phyloP scores from a whole-genome alignment of 495 filamentous ascomycete genomes.

The Annulohypoxylon nitens region DNA sequence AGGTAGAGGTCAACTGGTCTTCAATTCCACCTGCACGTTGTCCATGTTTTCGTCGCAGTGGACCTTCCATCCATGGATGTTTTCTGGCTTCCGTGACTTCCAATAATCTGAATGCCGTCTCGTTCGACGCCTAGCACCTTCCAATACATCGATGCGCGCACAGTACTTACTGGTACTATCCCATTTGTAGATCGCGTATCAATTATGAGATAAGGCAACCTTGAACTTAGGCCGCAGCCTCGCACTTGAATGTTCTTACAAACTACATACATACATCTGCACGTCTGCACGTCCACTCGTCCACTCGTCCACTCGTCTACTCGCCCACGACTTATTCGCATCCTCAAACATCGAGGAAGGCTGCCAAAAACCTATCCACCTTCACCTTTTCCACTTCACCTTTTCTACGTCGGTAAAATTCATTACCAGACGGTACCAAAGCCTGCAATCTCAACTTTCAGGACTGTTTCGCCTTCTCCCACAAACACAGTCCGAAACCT shows the following conservation, averaged over 20 bases:
- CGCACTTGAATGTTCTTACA: not conserved
- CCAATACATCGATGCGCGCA: not conserved
- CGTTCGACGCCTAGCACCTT: no score
- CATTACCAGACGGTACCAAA: not conserved
- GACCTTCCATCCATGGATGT: not conserved
- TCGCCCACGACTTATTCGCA: no score
- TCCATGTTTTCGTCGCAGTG: not conserved
- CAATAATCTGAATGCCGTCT: no score
- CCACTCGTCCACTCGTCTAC: no score
- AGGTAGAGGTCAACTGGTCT: no score
- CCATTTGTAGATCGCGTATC: not conserved
- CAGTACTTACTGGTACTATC: not conserved
- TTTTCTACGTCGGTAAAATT: not conserved
- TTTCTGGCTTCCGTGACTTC: not conserved
- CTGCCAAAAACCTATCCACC: not conserved
- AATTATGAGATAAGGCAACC: slow-evolving; percentile 9
- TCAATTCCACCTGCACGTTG: not conserved
- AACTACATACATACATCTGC: not conserved
- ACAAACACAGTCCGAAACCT: slow-evolving; percentile 15
- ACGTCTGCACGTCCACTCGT: no score
- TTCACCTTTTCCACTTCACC: not conserved
- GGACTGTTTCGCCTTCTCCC: slow-evolving; percentile 10
- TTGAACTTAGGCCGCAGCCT: slow-evolving; percentile 12
- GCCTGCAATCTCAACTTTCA: not conserved
- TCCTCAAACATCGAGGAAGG: not conserved